Evolutionary conservation across 2,329 filamentous ascomycete genomes (phyloP).

Genomic region (Alternaria ethzedia): DNA sequence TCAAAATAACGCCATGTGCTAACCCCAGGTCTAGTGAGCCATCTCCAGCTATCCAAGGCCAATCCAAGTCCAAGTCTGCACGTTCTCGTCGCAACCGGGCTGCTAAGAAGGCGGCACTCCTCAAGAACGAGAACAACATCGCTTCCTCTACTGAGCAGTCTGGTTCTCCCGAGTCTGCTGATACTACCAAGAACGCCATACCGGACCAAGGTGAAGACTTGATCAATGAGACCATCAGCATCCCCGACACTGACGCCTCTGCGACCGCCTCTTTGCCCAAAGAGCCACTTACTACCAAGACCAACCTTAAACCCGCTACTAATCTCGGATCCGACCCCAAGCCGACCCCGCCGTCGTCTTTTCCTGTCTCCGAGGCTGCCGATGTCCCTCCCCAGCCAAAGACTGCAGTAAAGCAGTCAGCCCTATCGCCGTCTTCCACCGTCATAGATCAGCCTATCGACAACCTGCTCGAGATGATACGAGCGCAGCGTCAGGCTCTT

Average conservation of each 20-base stretch:
- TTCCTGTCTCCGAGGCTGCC: background rate
- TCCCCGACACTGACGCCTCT: background rate
- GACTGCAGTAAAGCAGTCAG: background rate
- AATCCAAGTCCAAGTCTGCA: background rate
- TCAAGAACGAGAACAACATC: background rate
- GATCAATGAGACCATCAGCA: background rate
- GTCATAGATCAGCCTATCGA: conserved; percentile 6
- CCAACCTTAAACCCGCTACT: background rate
- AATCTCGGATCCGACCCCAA: background rate
- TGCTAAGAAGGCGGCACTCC: background rate
- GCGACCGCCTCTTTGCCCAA: background rate
- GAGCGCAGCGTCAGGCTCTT: conserved; percentile 8
- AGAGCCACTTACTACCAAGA: background rate
- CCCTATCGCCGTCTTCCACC: background rate
- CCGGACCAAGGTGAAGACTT: background rate
- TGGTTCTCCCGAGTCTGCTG: background rate
- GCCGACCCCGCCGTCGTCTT: background rate
- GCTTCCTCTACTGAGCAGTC: background rate
- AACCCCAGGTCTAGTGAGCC: background rate
- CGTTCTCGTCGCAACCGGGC: background rate
- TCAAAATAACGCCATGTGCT: background rate
- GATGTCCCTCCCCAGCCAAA: background rate
- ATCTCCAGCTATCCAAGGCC: background rate
- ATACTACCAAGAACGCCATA: background rate
- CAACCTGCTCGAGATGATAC: conserved; percentile 13